A percentile compares a stretch with the other conserved stretches of the same genome.
Conservation (phyloP, 2,329 filamentous ascomycete genomes). For the Fusarium nelsonii region DNA sequence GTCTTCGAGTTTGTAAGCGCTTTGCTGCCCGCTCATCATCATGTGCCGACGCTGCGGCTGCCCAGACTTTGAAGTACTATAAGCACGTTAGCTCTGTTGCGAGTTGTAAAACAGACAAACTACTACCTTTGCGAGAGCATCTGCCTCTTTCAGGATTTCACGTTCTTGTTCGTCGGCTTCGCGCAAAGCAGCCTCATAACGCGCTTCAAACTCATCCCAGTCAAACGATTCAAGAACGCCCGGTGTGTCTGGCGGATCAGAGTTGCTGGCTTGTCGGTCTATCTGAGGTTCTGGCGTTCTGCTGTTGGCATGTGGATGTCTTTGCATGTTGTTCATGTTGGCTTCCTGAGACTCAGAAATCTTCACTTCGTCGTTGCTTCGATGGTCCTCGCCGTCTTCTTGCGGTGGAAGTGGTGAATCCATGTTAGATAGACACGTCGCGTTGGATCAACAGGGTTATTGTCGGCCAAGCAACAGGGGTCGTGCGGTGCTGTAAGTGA, state of each 20-base stretch:
- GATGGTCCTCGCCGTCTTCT: slow-evolving; percentile 36
- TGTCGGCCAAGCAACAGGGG: slow-evolving; percentile 44
- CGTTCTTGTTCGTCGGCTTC: slow-evolving; percentile 74
- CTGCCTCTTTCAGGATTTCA: slow-evolving; percentile 74
- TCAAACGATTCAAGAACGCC: slow-evolving; percentile 71
- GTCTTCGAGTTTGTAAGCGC: slow-evolving; percentile 82
- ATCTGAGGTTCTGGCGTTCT: slow-evolving; percentile 57
- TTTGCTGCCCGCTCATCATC: slow-evolving; percentile 84
- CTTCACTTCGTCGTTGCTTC: slow-evolving; percentile 26
- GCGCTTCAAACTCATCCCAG: slow-evolving; percentile 80
- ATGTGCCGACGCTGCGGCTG: slow-evolving; percentile 75
- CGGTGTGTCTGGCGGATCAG: slow-evolving; percentile 62
- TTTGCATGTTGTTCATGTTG: slow-evolving; percentile 42
- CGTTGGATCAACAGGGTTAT: slow-evolving; percentile 24
- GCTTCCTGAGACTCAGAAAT: slow-evolving; percentile 27
- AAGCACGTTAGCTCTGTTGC: slow-evolving; percentile 1
- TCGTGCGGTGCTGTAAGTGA: slow-evolving; percentile 6
- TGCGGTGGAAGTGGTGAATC: slow-evolving; percentile 34
- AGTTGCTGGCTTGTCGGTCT: slow-evolving; percentile 50
- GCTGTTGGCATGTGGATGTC: slow-evolving; percentile 37
- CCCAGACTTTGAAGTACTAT: slow-evolving; percentile 86
- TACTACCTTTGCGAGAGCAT: slow-evolving; percentile 72
- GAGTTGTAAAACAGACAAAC: background rate
- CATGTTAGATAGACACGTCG: slow-evolving; percentile 37
- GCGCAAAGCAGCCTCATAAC: slow-evolving; percentile 75